phyloP scores from a whole-genome alignment of 176 grass and related monocot species.

The Raddia distichophylla region DNA sequence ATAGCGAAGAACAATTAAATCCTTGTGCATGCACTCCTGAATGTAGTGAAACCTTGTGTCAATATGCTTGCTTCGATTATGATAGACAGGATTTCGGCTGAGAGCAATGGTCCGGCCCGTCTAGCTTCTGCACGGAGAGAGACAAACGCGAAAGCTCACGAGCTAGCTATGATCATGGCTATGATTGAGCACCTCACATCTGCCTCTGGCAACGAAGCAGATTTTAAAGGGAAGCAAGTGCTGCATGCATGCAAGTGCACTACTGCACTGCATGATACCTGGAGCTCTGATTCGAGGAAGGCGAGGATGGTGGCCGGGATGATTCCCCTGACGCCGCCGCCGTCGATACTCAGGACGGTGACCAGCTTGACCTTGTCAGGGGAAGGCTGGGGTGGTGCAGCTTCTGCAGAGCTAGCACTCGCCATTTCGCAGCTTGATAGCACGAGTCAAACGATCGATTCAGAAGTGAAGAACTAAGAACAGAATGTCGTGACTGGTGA shows the following conservation, averaged over 20 bases:
- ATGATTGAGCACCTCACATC: neutral
- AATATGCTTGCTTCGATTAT: too few species aligned
- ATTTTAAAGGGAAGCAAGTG: neutral
- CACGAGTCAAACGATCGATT: slow-evolving; percentile 7
- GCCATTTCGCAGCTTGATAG: slow-evolving; percentile 26
- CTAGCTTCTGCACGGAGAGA: slow-evolving; percentile 54
- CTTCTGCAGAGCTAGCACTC: slow-evolving; percentile 27
- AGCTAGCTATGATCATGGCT: neutral
- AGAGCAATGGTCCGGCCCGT: slow-evolving; percentile 37
- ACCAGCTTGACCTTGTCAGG: slow-evolving; percentile 52
- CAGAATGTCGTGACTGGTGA: neutral
- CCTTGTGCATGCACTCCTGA: too few species aligned
- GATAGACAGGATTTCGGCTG: too few species aligned
- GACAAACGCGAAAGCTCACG: neutral
- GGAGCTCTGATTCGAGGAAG: slow-evolving; percentile 67
- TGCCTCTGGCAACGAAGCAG: neutral
- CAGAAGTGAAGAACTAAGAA: neutral
- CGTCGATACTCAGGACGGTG: slow-evolving; percentile 78
- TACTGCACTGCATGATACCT: slow-evolving; percentile 39
- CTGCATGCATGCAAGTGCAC: neutral
- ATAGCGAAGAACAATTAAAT: too few species aligned
- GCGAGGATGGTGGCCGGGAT: slow-evolving; percentile 63
- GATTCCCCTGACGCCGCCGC: slow-evolving; percentile 72
- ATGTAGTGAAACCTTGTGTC: too few species aligned
- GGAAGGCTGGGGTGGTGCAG: neutral